phyloP scores from a whole-genome alignment of 208 protist genomes.

The Acanthamoeba healyi region DNA sequence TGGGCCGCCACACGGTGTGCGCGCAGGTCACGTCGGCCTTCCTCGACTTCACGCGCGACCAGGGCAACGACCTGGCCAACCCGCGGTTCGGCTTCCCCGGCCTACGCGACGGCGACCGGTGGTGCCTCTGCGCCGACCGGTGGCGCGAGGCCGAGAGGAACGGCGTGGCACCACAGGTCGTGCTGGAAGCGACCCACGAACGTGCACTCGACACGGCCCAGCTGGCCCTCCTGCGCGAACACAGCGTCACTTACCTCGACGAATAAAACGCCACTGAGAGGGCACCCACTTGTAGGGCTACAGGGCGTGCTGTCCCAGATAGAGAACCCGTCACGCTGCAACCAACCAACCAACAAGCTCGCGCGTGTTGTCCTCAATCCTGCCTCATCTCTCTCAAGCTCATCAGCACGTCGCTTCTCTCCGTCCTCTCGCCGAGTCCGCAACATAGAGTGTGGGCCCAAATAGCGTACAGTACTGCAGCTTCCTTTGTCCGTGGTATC shows the following conservation, averaged over 20 bases:
- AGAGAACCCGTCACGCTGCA: too few relatives aligned
- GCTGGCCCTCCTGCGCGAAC: neutral
- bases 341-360: neutral
- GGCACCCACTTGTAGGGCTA: too few relatives aligned
- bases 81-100: neutral
- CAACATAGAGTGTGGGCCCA: too few relatives aligned
- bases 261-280: too few relatives aligned
- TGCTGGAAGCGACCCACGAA: neutral
- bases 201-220: neutral
- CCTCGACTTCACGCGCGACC: neutral
- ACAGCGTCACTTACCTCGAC: neutral
- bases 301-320: too few relatives aligned
- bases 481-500: too few relatives aligned
- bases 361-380: neutral
- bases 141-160: neutral
- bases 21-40: neutral
- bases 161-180: neutral
- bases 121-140: neutral
- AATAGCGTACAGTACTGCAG: too few relatives aligned
- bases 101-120: neutral
- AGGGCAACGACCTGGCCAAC: conserved; percentile 6
- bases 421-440: too few relatives aligned
- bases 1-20: conserved; percentile 16
- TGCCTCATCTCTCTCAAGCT: neutral
- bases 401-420: neutral